Base-by-base conservation (phyloP, 441 rosid genomes). In the Pelargonium australe region DNA sequence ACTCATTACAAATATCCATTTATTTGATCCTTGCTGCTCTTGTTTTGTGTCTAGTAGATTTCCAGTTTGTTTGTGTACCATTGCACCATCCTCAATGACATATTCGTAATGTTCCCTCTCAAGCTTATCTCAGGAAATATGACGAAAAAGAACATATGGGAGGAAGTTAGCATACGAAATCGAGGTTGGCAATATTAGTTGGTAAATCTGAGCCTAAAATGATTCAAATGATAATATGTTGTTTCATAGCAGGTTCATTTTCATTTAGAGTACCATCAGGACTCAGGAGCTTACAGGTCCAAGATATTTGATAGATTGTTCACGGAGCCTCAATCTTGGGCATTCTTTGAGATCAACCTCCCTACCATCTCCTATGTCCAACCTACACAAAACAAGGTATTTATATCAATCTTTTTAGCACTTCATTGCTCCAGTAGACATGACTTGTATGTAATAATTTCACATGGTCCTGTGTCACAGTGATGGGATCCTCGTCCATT, bases 361-460 rank as follows among this genome's bases (percentile, higher is more conserved):
- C 66, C 65, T 80, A 61, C 83, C 83, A 17, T 75, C 73, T 44
- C 83, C 83, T 57, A 74, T 17, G 55, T 77, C 83, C 75, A 80
- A 74, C 77, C 80, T 80, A 63, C 49, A 49, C 57, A 49, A 49
- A 11, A 28, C 41, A 28, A 53, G 61, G 64, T 43, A 53, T 44
- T 20, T 16, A 9, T 37, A 55, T 28, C 41, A 70, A 31, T 37
- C 12, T 47, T 5, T 2, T 64, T 72, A 53, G 47, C 43, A 68
- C 51, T 9, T 10, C 1, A 16, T 41, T 45, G 11, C 51, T 45
- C 11, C 12, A 45, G 8, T 12, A 5, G 16, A 6, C 31, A 47
- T 8, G 55, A 16, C 8, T 41, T 43, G 23, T 12, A 12, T 4
- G 45, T 8, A 19, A 20, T n/a, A 7, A 17, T 12, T 12, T 19